phyloP scores from a whole-genome alignment of 139 green algal species.

The Picochlorum costavermella region DNA sequence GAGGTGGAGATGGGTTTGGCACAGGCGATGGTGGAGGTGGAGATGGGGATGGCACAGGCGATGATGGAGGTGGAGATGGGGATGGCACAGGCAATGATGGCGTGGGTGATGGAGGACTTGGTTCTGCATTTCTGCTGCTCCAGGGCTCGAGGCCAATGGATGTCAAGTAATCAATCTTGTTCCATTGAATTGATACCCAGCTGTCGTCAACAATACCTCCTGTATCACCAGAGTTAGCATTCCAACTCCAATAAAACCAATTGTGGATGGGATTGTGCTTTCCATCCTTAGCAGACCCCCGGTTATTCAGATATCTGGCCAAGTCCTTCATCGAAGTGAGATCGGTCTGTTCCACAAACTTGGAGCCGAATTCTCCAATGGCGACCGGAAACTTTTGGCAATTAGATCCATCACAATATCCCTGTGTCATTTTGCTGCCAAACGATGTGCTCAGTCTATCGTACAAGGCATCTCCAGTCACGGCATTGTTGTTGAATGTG shows the following conservation, averaged over 20 bases:
- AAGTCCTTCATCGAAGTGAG: constrained; percentile 25
- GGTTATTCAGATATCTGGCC: neutral
- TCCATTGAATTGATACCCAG: constrained; percentile 6
- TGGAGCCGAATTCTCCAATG: constrained; percentile 35
- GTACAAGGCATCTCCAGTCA: constrained; percentile 11
- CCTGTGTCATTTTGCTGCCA: constrained; percentile 23
- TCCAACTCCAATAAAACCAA: constrained; percentile 16
- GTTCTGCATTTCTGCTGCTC: neutral
- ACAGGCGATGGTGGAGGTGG: neutral
- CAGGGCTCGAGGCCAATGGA: constrained; percentile 1
- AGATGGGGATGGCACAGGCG: neutral
- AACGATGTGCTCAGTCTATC: constrained; percentile 18
- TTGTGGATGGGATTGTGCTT: neutral
- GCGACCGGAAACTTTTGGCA: constrained; percentile 32
- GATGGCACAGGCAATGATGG: neutral
- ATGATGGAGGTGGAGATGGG: neutral
- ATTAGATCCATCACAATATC: constrained; percentile 3
- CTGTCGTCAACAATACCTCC: constrained; percentile 13
- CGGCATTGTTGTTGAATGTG: neutral
- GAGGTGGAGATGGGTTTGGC: neutral
- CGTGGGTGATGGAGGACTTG: neutral
- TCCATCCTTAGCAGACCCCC: neutral
- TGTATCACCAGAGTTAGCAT: constrained; percentile 12
- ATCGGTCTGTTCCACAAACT: constrained; percentile 17
- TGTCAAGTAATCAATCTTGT: constrained; percentile 12